These are phyloP conservation scores for Sordariomycetes sp. DNA, from an alignment of 2,329 filamentous ascomycete species.

Conservation along the genomic window DNA sequence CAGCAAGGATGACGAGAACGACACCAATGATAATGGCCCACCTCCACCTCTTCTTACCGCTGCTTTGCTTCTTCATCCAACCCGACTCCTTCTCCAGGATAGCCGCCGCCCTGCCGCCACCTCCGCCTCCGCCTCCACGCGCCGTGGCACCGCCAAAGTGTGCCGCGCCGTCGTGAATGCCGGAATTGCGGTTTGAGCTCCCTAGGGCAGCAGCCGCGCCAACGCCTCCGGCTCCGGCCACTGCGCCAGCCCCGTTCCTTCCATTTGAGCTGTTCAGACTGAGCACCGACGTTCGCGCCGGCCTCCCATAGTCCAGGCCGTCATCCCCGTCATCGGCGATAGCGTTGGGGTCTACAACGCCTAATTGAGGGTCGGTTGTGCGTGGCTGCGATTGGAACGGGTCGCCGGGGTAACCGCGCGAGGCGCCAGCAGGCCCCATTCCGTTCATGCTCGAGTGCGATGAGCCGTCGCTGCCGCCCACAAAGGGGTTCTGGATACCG, in stretches of 20 bases:
- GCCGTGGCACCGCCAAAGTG: not conserved
- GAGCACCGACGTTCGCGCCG: constrained; percentile 47
- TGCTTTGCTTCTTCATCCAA: constrained; percentile 50
- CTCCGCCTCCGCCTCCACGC: constrained; percentile 1
- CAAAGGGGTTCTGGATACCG: constrained; percentile 3
- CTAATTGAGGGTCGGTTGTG: constrained; percentile 29
- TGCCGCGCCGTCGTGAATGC: not conserved
- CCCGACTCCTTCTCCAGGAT: constrained; percentile 6
- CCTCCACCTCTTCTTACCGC: constrained; percentile 53
- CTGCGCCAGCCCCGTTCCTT: constrained; percentile 29
- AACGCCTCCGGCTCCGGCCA: constrained; percentile 31
- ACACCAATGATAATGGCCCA: constrained; percentile 58
- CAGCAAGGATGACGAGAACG: constrained; percentile 56
- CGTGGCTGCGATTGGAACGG: not conserved
- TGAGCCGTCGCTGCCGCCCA: constrained; percentile 4
- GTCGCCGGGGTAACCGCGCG: constrained; percentile 35
- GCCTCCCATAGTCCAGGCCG: constrained; percentile 48
- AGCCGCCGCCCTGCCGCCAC: not conserved
- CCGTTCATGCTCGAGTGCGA: constrained; percentile 32
- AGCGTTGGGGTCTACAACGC: constrained; percentile 63
- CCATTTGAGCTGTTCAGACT: constrained; percentile 27
- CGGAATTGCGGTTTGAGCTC: constrained; percentile 4
- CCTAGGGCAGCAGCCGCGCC: constrained; percentile 18
- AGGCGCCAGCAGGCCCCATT: constrained; percentile 21
- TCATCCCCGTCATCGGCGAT: constrained; percentile 87